Percentiles rank a stretch among this genome's conserved stretches.
phyloP scores from a whole-genome alignment of 345 rosid genomes.

The Eutrema japonicum region DNA sequence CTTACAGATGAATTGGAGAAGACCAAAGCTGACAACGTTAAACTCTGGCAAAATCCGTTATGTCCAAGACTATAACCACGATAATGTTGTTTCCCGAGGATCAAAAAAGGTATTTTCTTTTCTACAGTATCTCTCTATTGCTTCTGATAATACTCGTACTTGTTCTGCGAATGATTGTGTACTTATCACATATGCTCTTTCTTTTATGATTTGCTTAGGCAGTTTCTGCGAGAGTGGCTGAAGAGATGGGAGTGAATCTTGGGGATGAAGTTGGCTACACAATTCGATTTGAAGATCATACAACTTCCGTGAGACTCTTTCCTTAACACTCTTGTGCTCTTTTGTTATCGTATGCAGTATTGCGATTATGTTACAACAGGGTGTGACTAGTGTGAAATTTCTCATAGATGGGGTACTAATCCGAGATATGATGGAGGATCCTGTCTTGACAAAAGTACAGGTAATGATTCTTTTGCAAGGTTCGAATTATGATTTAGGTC shows the following conservation, averaged over 20 bases:
- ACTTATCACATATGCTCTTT: slow-evolving; percentile 35
- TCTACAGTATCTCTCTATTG: background rate
- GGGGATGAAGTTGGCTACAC: slow-evolving; percentile 98
- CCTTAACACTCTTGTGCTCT: background rate
- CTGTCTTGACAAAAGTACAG: slow-evolving; percentile 94
- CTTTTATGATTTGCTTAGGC: slow-evolving; percentile 52
- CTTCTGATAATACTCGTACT: background rate
- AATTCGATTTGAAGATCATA: slow-evolving; percentile 86
- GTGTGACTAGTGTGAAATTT: slow-evolving; percentile 77
- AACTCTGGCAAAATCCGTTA: slow-evolving; percentile 96
- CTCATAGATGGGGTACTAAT: slow-evolving; percentile 93
- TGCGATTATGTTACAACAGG: slow-evolving; percentile 57
- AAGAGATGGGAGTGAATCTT: slow-evolving; percentile 74
- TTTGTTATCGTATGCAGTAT: slow-evolving; percentile 14
- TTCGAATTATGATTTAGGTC: background rate
- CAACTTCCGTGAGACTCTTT: slow-evolving; percentile 63
- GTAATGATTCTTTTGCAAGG: slow-evolving; percentile 47
- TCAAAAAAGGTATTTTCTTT: slow-evolving; percentile 70
- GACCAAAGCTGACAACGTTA: slow-evolving; percentile 94
- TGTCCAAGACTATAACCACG: slow-evolving; percentile 90
- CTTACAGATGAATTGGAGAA: slow-evolving; percentile 81
- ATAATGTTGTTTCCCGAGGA: slow-evolving; percentile 94
- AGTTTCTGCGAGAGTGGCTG: slow-evolving; percentile 79
- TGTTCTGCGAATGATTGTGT: background rate
- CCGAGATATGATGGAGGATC: slow-evolving; percentile 99